These are phyloP conservation scores for Leccinum variicolor DNA, from an alignment of 768 basidiomycete species.

Conservation along the genomic window DNA sequence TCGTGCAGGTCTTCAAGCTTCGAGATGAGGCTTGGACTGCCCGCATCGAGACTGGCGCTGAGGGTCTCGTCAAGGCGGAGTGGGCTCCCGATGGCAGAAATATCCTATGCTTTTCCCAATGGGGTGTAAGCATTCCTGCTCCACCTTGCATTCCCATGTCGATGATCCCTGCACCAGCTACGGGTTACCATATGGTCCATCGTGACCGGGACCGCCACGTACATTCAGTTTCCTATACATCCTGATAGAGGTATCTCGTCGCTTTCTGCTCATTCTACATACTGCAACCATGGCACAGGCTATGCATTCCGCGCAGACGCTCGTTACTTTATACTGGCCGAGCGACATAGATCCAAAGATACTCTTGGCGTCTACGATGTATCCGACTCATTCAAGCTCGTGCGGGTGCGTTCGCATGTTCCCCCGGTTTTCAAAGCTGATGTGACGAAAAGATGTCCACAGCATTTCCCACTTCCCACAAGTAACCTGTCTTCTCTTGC, in stretches of 20 bases:
- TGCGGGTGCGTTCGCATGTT: constrained; percentile 46
- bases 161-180: constrained; percentile 46
- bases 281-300: constrained; percentile 38
- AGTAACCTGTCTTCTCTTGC: constrained; percentile 65
- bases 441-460: constrained; percentile 16
- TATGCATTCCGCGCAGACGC: constrained; percentile 79
- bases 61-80: constrained; percentile 82
- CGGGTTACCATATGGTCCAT: constrained; percentile 87
- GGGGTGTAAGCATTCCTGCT: constrained; percentile 66
- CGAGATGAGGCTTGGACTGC: constrained; percentile 77
- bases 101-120: constrained; percentile 87
- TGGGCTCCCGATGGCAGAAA: constrained; percentile 88
- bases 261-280: background rate
- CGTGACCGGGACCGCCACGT: constrained; percentile 65
- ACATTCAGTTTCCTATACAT: constrained; percentile 84
- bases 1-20: constrained; percentile 76
- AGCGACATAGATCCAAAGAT: constrained; percentile 88
- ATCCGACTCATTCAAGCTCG: constrained; percentile 62
- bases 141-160: background rate
- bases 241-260: constrained; percentile 64
- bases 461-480: constrained; percentile 87
- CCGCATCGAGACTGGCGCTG: constrained; percentile 74
- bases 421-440: constrained; percentile 12
- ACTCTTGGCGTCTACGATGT: constrained; percentile 83
- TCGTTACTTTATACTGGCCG: constrained; percentile 81